A percentile compares a stretch with the other conserved stretches of the same genome.
phyloP scores from a whole-genome alignment of 148 eudicot genomes.

The Amaranthus cruentus region DNA sequence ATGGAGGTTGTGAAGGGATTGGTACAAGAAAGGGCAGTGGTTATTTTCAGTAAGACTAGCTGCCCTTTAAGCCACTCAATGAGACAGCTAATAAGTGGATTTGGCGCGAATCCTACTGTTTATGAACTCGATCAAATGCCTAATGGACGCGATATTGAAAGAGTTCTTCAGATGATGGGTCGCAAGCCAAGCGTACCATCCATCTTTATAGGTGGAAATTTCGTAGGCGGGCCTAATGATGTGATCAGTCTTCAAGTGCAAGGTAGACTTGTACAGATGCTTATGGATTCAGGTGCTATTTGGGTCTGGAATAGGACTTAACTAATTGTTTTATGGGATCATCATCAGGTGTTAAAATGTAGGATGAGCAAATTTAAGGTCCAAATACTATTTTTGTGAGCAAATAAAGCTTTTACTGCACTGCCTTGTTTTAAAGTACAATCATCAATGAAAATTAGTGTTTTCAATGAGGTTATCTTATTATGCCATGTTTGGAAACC shows the following conservation, averaged over 20 bases:
- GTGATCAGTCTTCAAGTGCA: constrained; percentile 31
- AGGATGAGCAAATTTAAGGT: neutral
- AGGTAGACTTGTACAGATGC: constrained; percentile 31
- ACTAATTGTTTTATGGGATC: neutral
- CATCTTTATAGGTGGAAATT: constrained; percentile 20
- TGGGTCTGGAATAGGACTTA: constrained; percentile 33
- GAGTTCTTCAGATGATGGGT: constrained; percentile 17
- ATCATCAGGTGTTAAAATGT: neutral
- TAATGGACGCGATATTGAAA: constrained; percentile 12
- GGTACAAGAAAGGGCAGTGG: constrained; percentile 17
- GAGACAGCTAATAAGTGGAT: constrained; percentile 21
- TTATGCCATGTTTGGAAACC: no score
- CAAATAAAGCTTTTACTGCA: constrained; percentile 6
- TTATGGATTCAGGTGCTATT: constrained; percentile 30
- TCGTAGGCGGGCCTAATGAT: constrained; percentile 23
- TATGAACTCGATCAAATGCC: constrained; percentile 21
- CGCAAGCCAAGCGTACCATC: constrained; percentile 19
- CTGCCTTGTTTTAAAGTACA: constrained; percentile 10
- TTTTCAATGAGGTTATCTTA: neutral
- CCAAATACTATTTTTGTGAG: neutral
- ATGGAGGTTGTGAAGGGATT: constrained; percentile 16
- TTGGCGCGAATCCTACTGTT: constrained; percentile 19
- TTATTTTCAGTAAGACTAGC: constrained; percentile 20
- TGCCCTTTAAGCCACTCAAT: constrained; percentile 21
- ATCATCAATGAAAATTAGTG: constrained; percentile 13